A percentile compares a stretch with the other conserved stretches of the same genome.
Conservation (phyloP, 495 filamentous ascomycete species). For the Neurospora sp. region DNA sequence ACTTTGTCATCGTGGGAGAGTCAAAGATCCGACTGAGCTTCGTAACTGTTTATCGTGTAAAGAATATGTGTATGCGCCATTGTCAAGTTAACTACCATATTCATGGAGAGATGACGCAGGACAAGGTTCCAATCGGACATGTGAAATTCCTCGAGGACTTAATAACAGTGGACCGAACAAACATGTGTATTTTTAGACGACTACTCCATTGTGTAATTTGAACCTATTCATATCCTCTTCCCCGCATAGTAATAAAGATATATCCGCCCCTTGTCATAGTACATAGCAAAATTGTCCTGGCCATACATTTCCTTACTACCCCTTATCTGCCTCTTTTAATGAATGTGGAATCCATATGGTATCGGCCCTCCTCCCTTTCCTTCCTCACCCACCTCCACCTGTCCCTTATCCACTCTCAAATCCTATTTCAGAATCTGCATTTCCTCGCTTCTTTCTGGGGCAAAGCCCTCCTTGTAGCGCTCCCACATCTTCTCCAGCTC, state of each 20-base stretch:
- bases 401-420: neutral
- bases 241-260: neutral
- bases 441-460: conserved; percentile 58
- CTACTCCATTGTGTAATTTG: neutral
- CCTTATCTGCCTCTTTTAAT: neutral
- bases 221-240: neutral
- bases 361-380: neutral
- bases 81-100: neutral
- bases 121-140: neutral
- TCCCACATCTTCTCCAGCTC: conserved; percentile 83
- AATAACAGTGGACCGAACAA: neutral
- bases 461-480: conserved; percentile 78
- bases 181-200: neutral
- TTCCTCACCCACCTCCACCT: neutral
- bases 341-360: neutral
- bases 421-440: conserved; percentile 63
- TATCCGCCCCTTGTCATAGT: neutral
- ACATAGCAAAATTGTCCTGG: neutral
- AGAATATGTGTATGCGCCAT: neutral
- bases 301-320: neutral
- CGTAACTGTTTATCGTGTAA: neutral
- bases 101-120: neutral
- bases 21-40: neutral
- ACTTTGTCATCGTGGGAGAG: neutral
- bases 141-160: neutral